Base-by-base conservation (phyloP, 768 basidiomycete species). In the Mycena haematopus region DNA sequence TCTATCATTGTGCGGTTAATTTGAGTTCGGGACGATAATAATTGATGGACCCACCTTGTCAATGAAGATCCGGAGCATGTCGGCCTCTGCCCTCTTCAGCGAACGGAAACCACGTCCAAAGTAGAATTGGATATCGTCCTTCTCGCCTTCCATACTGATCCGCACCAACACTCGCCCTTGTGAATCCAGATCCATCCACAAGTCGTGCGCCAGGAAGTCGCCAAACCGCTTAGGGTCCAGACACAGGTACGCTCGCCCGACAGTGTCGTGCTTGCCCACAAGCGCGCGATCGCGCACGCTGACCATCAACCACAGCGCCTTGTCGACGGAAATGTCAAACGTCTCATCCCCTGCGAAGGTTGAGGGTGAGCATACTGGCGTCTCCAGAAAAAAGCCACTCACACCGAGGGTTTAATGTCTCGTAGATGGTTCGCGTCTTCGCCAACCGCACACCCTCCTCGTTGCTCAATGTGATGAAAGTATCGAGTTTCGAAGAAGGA, bases 121-220 rank as follows among this genome's bases (percentile, higher is more conserved):
- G 80, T 92, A 96, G 80, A 97, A 99, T 68, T 92, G 92, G 9
- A 95, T 93, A 73, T 99, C 97, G 69, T 97, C 95, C 76, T 96
- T 95, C 82, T 99, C 97, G 56, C 96, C 95, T 72, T 99, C 97
- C 95, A 99, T 97, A 72, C 94, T 96, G 60, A 99, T 84, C 21
- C 97, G 86, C 33, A 97, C 79, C 38, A 97, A 77, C 52, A 98
- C 83, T 35, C 94, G 86, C 6, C 97, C 95, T 56, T 87, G 83
- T 0, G 89, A 87, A 71, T 98, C 96, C 17, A 99, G 79, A 63
- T 93, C 91, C 78, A 96, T 84, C 91, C 95, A 95, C 8, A 96
- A 73, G 62, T 99, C 97, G 70, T 95, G 95, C 2, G 94, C 81
- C 62, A 98, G 78, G 73, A 91, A 90, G 78, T 99, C 95, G 14